Base-by-base conservation (phyloP, 768 basidiomycete genomes). In the Coprinopsis strossmayeri region DNA sequence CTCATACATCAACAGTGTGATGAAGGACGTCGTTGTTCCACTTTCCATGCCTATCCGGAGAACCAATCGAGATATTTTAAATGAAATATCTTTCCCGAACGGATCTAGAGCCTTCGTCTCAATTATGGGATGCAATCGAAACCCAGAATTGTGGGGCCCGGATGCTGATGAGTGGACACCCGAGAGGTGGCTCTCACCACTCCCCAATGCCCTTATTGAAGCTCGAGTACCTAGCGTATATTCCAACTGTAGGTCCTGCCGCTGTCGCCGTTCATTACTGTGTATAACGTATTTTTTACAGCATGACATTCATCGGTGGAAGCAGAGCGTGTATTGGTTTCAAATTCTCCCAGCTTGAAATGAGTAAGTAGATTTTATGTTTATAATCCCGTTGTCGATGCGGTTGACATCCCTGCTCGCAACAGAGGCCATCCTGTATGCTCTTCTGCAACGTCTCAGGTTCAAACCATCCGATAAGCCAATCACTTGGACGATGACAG, bases 291-390 rank as follows among this genome's bases (percentile, higher is more conserved):
- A 34, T 35, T 25, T 39, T 30, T 20, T 37, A n/a, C n/a, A 72
- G 72, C 57, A 71, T 72, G 70, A 70, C 72, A 11, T 72, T 72
- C 55, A 57, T 71, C 20, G 71, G 67, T 4, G 71, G 71, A 4
- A 53, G 63, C 24, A 56, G 69, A 32, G 61, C 69, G 27, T 62
- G 61, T 49, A 57, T 61, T 24, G 77, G 75, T 0, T 76, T 77
- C 64, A 76, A 78, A 55, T 77, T 79, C 61, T 69, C 76, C 1
- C 70, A 78, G 51, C 61, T 78, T 5, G 76, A 78, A 56, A 75
- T 76, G 64, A 77, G 76, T 77, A 54, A 20, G 71, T 63, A 9
- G 7, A n/a, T n/a, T 28, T 45, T 4, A 32, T 13, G 9, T n/a
- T 18, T 5, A n/a, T n/a, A n/a, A n/a, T n/a, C n/a, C n/a, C n/a